Conservation (phyloP, 495 filamentous ascomycete species). For the Talaromyces proteolyticus region DNA sequence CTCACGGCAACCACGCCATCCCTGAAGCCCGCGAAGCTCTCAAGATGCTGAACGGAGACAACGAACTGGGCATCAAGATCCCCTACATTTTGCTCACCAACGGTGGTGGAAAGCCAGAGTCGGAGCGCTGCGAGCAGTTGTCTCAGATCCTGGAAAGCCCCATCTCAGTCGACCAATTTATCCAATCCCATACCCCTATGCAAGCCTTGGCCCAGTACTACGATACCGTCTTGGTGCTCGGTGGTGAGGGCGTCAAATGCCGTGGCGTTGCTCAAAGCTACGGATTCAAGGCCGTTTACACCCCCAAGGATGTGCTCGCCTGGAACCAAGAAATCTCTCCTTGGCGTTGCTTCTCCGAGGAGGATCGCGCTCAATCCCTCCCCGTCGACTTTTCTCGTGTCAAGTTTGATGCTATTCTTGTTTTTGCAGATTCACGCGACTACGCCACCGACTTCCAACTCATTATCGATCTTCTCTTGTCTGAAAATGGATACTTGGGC, state of each 20-base stretch:
- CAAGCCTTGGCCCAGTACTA: conserved; percentile 78
- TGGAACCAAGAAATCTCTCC: conserved; percentile 76
- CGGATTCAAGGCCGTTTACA: conserved; percentile 83
- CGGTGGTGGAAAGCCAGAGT: conserved; percentile 85
- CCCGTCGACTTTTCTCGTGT: conserved; percentile 60
- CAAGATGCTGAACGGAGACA: conserved; percentile 79
- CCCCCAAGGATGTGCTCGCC: conserved; percentile 85
- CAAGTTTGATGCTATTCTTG: conserved; percentile 78
- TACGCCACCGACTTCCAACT: conserved; percentile 82
- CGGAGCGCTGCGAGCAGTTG: conserved; percentile 74
- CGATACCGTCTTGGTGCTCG: conserved; percentile 77
- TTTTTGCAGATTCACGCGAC: conserved; percentile 79
- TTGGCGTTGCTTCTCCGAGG: conserved; percentile 66
- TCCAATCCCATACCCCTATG: conserved; percentile 94
- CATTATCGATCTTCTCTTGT: conserved; percentile 75
- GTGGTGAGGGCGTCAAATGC: conserved; percentile 86
- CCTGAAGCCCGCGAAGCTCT: conserved; percentile 80
- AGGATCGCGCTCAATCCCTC: conserved; percentile 61
- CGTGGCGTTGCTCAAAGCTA: conserved; percentile 79
- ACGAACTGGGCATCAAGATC: conserved; percentile 77
- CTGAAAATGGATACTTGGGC: conserved; percentile 61
- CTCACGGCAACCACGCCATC: conserved; percentile 74
- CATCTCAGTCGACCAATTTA: conserved; percentile 83
- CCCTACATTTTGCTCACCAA: conserved; percentile 94
- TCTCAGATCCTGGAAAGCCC: conserved; percentile 64